Evolutionary conservation across 768 basidiomycete species (phyloP), one percentile per base, ranked within the genome.

Genomic region (Rhodotorula taiwanensis): DNA sequence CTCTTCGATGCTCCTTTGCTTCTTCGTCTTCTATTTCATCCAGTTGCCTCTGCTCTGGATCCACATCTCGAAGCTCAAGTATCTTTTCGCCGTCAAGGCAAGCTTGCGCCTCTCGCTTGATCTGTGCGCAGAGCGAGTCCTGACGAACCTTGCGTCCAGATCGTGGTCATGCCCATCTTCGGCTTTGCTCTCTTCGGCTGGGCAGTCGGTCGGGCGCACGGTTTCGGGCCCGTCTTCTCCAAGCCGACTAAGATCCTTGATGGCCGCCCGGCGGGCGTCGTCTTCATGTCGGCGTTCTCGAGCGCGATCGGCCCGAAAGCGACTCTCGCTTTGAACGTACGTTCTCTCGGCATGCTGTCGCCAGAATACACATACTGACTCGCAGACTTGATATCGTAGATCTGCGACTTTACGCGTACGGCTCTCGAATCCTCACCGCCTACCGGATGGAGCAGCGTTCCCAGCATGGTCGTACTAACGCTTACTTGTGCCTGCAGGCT

Each of bases 361-460:
- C 39, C 39, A 10, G 11, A 41, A 41, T 41, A 10, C 39, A 41
- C 11, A 41, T 10, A 18, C 39, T 41, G 39, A 41, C 39, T 18
- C 10, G 39, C n/a, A n/a, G n/a, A n/a, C n/a, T n/a, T 41, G 39
- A 41, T 18, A 41, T 18, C 39, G 39, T 18, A 41, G 11, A 31
- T 68, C 14, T 42, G 51, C 27, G 71, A 73, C 63, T 72, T 72
- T 41, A 63, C 72, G 25, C 62, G n/a, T n/a, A n/a, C n/a, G n/a
- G n/a, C n/a, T n/a, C n/a, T n/a, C n/a, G n/a, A n/a, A n/a, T n/a
- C n/a, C n/a, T n/a, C n/a, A n/a, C n/a, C n/a, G n/a, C n/a, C n/a
- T n/a, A n/a, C n/a, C n/a, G n/a, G n/a, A n/a, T n/a, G n/a, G n/a
- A n/a, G n/a, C n/a, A n/a, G n/a, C n/a, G n/a, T n/a, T n/a, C n/a